phyloP scores from a whole-genome alignment of 2,329 filamentous ascomycete species.

The Mariannaea sp. region DNA sequence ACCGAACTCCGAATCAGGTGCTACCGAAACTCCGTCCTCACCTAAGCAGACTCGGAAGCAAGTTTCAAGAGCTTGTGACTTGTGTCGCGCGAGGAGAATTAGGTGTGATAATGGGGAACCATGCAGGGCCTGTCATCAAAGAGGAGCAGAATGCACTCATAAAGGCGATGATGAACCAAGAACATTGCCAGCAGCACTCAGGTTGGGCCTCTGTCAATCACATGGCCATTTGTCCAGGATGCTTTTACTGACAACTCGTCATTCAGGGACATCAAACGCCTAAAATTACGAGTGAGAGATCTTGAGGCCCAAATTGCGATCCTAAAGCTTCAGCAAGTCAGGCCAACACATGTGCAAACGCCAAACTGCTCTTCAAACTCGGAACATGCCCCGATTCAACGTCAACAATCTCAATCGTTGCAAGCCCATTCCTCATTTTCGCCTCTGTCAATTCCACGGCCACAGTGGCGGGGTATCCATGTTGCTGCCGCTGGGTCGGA shows the following conservation, averaged over 20 bases:
- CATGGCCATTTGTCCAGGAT: too few species aligned
- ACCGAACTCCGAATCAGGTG: not conserved
- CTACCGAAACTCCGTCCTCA: not conserved
- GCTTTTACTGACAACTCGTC: not conserved
- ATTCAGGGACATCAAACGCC: slow-evolving; percentile 42
- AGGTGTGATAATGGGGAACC: slow-evolving; percentile 46
- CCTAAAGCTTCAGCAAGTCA: not conserved
- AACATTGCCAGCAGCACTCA: slow-evolving; percentile 32
- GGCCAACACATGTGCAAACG: slow-evolving; percentile 1
- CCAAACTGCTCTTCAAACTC: slow-evolving; percentile 13
- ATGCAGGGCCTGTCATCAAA: slow-evolving; percentile 43
- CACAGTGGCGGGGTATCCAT: slow-evolving; percentile 42
- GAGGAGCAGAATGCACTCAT: slow-evolving; percentile 41
- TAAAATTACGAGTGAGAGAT: slow-evolving; percentile 40
- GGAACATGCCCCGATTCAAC: slow-evolving; percentile 12
- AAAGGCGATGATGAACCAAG: slow-evolving; percentile 38
- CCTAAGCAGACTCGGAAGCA: slow-evolving; percentile 26
- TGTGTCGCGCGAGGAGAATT: slow-evolving; percentile 46
- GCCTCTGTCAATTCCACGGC: not conserved
- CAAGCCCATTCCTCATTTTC: slow-evolving; percentile 1
- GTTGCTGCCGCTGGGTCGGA: slow-evolving; percentile 43
- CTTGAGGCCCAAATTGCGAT: slow-evolving; percentile 37
- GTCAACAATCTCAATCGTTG: not conserved
- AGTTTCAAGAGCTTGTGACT: slow-evolving; percentile 42
- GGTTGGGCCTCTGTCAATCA: not conserved